Evolutionary conservation across 1,139 yeast species (phyloP), one percentile per base, ranked within the genome.

Genomic region (Yarrowia galli): DNA sequence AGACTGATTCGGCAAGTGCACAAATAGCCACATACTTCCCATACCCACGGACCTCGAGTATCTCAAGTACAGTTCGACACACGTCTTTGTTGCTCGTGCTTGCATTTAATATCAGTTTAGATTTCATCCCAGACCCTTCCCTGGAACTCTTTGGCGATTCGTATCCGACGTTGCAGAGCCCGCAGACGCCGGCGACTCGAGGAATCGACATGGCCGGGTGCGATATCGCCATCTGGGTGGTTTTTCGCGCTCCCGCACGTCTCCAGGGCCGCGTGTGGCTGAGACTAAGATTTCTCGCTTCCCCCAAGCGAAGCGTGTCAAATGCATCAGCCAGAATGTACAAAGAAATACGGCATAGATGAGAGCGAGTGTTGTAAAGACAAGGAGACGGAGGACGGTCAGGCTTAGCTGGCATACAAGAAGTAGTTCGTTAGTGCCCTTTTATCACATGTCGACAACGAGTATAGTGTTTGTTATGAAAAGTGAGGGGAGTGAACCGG

Each of bases 211-310:
- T 4, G 16, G 15, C 18, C 9, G 10, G 9, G 23, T 13, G 16
- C 20, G 18, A 22, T 1, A 4, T 6, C 10, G 7, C 15, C 28
- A 5, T 23, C 12, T 15, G 6, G 9, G 8, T 4, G 18, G 4
- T 16, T 23, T 46, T 46, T 6, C 20, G 28, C 10, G 35, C 9
- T 12, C 53, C 20, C 10, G 10, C 36, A n/a, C 12, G 8, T 28
- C 38, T n/a, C 20, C 40, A 28, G 9, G 16, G 20, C 22, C 28
- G 7, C 32, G 16, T 36, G 56, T 53, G 60, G 28, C 43, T 16
- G 22, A 20, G 60, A 53, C 56, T 49, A 49, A 49, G 56, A 49
- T 49, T 53, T 36, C 32, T 53, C 60, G 60, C 60, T 53, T 22
- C 35, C 9, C 10, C 23, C 22, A 23, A 16, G 60, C 43, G 22